These are phyloP conservation scores for Gentiana macrophylla DNA, from an alignment of 257 asterid species.

Conservation along the genomic window DNA sequence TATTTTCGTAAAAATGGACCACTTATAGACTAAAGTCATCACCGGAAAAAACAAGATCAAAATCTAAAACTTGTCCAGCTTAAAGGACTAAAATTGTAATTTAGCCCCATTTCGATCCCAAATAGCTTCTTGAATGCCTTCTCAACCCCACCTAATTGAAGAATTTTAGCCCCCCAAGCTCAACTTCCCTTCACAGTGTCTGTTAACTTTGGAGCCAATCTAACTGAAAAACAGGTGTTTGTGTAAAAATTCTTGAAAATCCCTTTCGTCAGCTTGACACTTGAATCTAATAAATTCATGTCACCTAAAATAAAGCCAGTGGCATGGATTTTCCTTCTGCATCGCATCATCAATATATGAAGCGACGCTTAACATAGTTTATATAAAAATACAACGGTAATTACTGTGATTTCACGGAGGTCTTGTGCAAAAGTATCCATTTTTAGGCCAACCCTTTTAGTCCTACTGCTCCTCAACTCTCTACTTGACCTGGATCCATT, in stretches of 20 bases:
- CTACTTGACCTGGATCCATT: too few relatives aligned
- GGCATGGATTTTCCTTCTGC: background rate
- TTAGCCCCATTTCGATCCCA: too few relatives aligned
- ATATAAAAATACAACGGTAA: background rate
- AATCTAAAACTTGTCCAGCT: too few relatives aligned
- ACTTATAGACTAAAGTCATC: too few relatives aligned
- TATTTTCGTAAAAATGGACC: too few relatives aligned
- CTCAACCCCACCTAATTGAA: constrained; percentile 19
- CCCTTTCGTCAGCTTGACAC: too few relatives aligned
- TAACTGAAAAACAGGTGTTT: background rate
- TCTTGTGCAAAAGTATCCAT: constrained; percentile 3
- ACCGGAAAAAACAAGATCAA: too few relatives aligned
- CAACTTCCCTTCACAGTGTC: constrained; percentile 8
- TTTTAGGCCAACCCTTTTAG: constrained; percentile 8
- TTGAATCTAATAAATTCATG: too few relatives aligned
- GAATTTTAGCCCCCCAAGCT: constrained; percentile 6
- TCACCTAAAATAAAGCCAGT: too few relatives aligned
- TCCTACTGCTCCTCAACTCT: constrained; percentile 4
- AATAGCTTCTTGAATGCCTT: constrained; percentile 12
- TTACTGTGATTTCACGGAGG: constrained; percentile 3
- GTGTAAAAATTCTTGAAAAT: too few relatives aligned
- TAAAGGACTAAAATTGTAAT: too few relatives aligned
- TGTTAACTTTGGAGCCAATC: constrained; percentile 1
- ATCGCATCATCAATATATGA: background rate
- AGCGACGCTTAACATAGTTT: background rate